These are phyloP conservation scores for Cercis canadensis DNA, from an alignment of 306 rosid species.

Conservation along the genomic window DNA sequence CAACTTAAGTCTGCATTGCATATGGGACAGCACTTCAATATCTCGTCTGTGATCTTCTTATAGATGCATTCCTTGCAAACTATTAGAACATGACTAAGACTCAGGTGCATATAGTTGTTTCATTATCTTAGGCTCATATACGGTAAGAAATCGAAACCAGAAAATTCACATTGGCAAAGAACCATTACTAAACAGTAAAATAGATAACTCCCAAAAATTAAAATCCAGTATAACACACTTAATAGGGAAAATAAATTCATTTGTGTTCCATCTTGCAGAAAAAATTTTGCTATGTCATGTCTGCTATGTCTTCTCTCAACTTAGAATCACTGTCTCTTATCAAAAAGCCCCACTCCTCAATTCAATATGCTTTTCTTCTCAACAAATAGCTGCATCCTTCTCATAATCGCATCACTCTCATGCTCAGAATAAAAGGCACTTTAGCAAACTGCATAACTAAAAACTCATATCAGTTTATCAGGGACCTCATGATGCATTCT, in stretches of 20 bases:
- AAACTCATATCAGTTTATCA: neutral
- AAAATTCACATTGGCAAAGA: neutral
- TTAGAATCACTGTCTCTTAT: neutral
- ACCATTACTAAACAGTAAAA: neutral
- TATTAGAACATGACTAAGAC: too few species aligned
- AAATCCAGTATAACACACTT: neutral
- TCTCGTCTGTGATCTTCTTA: too few species aligned
- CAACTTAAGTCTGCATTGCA: too few species aligned
- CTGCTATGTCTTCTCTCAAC: neutral
- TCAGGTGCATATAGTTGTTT: too few species aligned
- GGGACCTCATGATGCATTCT: neutral
- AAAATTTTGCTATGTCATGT: too few species aligned
- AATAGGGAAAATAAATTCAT: too few species aligned
- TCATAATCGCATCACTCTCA: neutral
- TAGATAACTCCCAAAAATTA: neutral
- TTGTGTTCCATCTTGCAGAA: neutral
- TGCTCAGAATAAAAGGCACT: too few species aligned
- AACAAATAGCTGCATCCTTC: neutral
- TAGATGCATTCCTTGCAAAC: too few species aligned
- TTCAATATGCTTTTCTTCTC: neutral
- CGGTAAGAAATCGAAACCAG: neutral
- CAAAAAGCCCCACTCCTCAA: neutral
- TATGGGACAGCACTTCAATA: too few species aligned
- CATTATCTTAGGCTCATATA: too few species aligned
- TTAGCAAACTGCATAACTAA: slow-evolving; percentile 6